Conservation (phyloP, 2,329 filamentous ascomycete genomes). For the Epichloe festucae region DNA sequence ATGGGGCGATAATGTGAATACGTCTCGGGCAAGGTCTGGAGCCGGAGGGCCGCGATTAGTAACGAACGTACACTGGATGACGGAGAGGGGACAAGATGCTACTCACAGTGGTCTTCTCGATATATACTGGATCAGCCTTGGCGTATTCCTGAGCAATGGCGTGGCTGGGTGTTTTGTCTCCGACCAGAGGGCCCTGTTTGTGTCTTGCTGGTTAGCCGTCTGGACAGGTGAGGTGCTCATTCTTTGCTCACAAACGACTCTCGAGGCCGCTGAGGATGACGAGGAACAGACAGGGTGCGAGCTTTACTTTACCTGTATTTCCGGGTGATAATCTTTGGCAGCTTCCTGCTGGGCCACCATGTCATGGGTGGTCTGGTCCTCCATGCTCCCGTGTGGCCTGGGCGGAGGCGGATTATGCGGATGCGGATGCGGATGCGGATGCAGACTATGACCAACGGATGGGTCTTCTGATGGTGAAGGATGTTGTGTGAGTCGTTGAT, state of each 20-base stretch:
- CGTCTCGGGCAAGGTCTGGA: conserved; percentile 62
- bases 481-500: background rate
- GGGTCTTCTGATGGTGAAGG: conserved; percentile 4
- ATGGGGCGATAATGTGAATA: conserved; percentile 82
- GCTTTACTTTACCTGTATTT: conserved; percentile 41
- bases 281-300: background rate
- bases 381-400: conserved; percentile 17
- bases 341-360: conserved; percentile 47
- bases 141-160: conserved; percentile 77
- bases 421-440: background rate
- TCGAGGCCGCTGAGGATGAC: too few species aligned
- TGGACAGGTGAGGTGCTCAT: background rate
- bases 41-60: conserved; percentile 7
- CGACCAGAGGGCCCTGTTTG: conserved; percentile 66
- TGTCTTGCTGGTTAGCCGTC: background rate
- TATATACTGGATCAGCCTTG: conserved; percentile 71
- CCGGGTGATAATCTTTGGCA: conserved; percentile 44
- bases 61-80: background rate
- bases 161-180: conserved; percentile 62
- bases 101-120: conserved; percentile 75
- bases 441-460: conserved; percentile 6
- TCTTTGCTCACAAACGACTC: too few species aligned
- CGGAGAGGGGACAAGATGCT: conserved; percentile 19
- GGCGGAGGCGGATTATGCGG: conserved; percentile 6
- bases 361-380: conserved; percentile 25